These are phyloP conservation scores for Scheffersomyces amazonensis DNA, from an alignment of 805 yeast species.

Conservation along the genomic window DNA sequence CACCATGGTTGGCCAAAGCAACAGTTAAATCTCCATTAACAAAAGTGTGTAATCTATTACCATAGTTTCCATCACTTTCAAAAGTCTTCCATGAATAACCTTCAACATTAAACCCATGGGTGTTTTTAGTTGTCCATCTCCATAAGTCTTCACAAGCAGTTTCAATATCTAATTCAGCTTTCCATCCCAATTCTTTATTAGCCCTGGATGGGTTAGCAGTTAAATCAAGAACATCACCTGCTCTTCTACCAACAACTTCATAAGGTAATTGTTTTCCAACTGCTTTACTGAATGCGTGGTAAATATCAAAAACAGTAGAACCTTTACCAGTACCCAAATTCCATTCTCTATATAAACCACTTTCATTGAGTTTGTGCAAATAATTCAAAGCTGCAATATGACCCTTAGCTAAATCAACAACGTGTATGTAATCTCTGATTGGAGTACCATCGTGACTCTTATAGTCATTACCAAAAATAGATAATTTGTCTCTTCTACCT, in stretches of 20 bases:
- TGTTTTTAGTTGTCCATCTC: constrained; percentile 73
- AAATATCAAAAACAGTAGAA: constrained; percentile 72
- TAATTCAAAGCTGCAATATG: constrained; percentile 69
- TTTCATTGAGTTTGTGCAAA: constrained; percentile 30
- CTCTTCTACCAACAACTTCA: constrained; percentile 64
- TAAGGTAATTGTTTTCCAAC: constrained; percentile 63
- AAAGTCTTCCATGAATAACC: constrained; percentile 33
- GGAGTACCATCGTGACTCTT: constrained; percentile 76
- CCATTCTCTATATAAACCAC: constrained; percentile 71
- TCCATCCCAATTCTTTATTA: constrained; percentile 62
- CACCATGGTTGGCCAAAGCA: constrained; percentile 49
- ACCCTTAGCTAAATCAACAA: constrained; percentile 74
- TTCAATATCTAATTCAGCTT: constrained; percentile 51
- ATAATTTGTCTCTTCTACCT: constrained; percentile 62
- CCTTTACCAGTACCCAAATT: constrained; percentile 82
- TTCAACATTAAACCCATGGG: constrained; percentile 50
- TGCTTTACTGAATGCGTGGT: constrained; percentile 60
- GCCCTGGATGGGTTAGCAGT: constrained; percentile 74
- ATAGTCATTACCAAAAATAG: constrained; percentile 73
- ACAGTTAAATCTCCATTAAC: constrained; percentile 29
- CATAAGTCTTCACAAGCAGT: constrained; percentile 72
- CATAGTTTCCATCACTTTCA: constrained; percentile 15
- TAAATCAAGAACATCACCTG: constrained; percentile 73
- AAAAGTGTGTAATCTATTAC: constrained; percentile 36
- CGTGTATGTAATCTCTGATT: constrained; percentile 78